Evolutionary conservation across 257 asterid species (phyloP).

Genomic region (Galeopsis tetrahit): DNA sequence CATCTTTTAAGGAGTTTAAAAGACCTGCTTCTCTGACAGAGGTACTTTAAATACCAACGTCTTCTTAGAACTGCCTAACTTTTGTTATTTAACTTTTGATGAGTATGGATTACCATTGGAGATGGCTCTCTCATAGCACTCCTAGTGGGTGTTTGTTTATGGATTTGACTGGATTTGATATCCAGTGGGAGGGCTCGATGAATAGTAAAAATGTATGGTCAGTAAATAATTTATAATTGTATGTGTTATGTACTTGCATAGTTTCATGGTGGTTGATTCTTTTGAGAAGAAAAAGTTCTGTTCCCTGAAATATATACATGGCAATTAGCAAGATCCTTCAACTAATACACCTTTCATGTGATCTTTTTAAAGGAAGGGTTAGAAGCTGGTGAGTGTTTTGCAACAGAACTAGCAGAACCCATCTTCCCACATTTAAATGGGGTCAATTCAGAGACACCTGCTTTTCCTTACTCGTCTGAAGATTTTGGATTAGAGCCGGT

Average conservation of each 20-base stretch:
- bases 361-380: slow-evolving; percentile 51
- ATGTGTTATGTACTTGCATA: neutral
- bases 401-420: slow-evolving; percentile 41
- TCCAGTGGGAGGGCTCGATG: no score
- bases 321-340: slow-evolving; percentile 5
- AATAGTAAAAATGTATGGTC: neutral
- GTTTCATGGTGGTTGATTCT: neutral
- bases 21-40: slow-evolving; percentile 48
- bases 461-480: slow-evolving; percentile 46
- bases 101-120: slow-evolving; percentile 21
- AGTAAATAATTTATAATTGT: neutral
- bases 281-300: neutral
- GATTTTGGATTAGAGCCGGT: slow-evolving; percentile 42
- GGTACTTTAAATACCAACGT: slow-evolving; percentile 49
- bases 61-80: neutral
- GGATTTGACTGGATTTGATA: no score
- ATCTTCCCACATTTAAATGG: slow-evolving; percentile 46
- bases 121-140: neutral
- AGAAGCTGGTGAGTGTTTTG: slow-evolving; percentile 44
- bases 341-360: neutral
- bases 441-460: slow-evolving; percentile 40
- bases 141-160: no score
- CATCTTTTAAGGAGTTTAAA: slow-evolving; percentile 50
- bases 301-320: neutral
- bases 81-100: slow-evolving; percentile 15